These are phyloP conservation scores for Hanseniaspora uvarum DNA, from an alignment of 1,139 yeast genomes.

Conservation along the genomic window DNA sequence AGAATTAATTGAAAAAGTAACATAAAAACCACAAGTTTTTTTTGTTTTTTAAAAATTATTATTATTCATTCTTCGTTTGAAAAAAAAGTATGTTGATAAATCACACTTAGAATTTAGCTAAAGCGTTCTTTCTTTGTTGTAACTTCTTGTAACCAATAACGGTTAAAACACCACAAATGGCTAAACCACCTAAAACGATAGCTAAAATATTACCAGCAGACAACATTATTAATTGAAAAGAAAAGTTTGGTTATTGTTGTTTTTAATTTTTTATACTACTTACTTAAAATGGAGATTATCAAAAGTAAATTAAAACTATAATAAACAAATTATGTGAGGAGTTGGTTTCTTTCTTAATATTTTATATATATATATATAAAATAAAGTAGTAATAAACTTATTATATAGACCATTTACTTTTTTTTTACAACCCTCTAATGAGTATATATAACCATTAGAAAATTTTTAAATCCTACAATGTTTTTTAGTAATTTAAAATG, in stretches of 20 bases:
- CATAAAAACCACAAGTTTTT: conserved; percentile 1
- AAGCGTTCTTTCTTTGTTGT: conserved; percentile 34
- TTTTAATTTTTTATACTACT: conserved; percentile 2
- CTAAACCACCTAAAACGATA: conserved; percentile 39
- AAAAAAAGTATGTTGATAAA: neutral
- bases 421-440: too few relatives aligned
- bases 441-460: too few relatives aligned
- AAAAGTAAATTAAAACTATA: conserved; percentile 11
- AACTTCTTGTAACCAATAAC: conserved; percentile 30
- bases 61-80: neutral
- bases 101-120: conserved; percentile 33
- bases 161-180: conserved; percentile 33
- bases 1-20: too few relatives aligned
- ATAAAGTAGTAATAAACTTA: neutral
- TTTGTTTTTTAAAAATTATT: neutral
- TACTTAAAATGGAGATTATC: conserved; percentile 12
- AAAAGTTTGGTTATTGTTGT: conserved; percentile 2
- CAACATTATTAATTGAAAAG: conserved; percentile 31
- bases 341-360: conserved; percentile 7
- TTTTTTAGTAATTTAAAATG: too few relatives aligned
- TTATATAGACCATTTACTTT: too few relatives aligned
- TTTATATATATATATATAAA: neutral
- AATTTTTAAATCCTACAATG: too few relatives aligned
- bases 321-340: conserved; percentile 17
- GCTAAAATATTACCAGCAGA: conserved; percentile 48